These are phyloP conservation scores for Blastobotrys attinorum DNA, from an alignment of 805 yeast genomes.

Conservation along the genomic window DNA sequence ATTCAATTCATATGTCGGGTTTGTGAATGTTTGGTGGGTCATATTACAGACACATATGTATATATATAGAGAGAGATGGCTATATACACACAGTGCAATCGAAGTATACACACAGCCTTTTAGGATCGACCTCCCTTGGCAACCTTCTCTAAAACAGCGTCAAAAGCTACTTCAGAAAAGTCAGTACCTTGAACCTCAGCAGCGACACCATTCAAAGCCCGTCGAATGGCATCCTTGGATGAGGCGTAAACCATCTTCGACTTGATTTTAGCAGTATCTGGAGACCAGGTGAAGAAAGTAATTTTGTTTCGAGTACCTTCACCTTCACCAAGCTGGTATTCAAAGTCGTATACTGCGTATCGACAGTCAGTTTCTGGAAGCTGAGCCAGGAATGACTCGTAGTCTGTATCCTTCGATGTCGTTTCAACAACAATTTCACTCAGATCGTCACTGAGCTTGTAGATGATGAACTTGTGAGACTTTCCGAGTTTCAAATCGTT, in stretches of 20 bases:
- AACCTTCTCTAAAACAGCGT: constrained; percentile 83
- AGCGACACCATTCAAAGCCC: constrained; percentile 91
- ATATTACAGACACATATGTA: too few relatives aligned
- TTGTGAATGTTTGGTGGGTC: too few relatives aligned
- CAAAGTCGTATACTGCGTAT: constrained; percentile 95
- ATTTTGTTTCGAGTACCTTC: constrained; percentile 89
- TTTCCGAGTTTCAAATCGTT: constrained; percentile 84
- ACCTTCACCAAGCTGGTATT: constrained; percentile 79
- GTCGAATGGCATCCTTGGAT: constrained; percentile 96
- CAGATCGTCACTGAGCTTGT: constrained; percentile 71
- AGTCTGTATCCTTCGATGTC: constrained; percentile 66
- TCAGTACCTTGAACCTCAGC: constrained; percentile 98
- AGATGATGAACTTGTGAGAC: constrained; percentile 77
- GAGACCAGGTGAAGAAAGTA: constrained; percentile 85
- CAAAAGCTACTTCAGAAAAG: constrained; percentile 93
- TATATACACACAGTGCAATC: too few relatives aligned
- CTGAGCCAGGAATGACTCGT: constrained; percentile 79
- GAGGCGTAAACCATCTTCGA: constrained; percentile 95
- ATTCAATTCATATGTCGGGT: too few relatives aligned
- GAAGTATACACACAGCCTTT: too few relatives aligned
- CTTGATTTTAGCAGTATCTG: constrained; percentile 94
- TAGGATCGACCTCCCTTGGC: constrained; percentile 70
- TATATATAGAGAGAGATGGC: too few relatives aligned
- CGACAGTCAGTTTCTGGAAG: constrained; percentile 95
- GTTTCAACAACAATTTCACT: constrained; percentile 87